Evolutionary conservation across 2,329 filamentous ascomycete genomes (phyloP).

Genomic region (Hypomyces rosellus): DNA sequence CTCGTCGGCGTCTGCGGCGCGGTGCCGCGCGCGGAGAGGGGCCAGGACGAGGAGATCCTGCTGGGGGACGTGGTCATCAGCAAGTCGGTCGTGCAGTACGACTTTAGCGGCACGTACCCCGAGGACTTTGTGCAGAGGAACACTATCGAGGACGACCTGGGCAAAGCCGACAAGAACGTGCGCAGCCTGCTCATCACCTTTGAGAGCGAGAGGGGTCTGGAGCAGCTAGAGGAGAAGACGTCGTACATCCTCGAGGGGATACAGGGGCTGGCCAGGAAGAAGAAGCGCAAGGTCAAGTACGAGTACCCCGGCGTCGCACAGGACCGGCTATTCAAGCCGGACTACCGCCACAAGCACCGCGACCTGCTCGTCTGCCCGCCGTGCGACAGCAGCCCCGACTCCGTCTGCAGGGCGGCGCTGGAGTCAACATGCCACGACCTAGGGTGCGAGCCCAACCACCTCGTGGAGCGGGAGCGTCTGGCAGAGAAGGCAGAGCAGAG

Average conservation of each 20-base stretch:
- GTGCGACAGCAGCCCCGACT: neutral
- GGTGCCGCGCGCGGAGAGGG: constrained; percentile 16
- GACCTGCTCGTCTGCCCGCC: neutral
- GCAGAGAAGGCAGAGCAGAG: too few species aligned
- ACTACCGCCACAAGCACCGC: constrained; percentile 28
- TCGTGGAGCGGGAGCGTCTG: constrained; percentile 25
- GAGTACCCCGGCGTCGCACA: constrained; percentile 20
- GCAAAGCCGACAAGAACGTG: constrained; percentile 21
- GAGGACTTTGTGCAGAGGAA: constrained; percentile 20
- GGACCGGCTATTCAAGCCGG: constrained; percentile 25
- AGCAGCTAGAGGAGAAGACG: constrained; percentile 6
- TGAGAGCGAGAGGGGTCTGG: constrained; percentile 11
- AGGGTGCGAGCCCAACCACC: constrained; percentile 12
- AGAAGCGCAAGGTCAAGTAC: constrained; percentile 13
- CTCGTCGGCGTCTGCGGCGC: constrained; percentile 35
- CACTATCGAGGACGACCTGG: constrained; percentile 19
- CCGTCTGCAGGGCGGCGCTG: constrained; percentile 11
- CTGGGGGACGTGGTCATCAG: constrained; percentile 29
- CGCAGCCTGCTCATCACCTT: constrained; percentile 20
- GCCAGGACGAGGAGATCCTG: constrained; percentile 15
- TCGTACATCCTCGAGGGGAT: constrained; percentile 10
- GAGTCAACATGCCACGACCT: constrained; percentile 10
- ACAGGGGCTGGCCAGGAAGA: constrained; percentile 1
- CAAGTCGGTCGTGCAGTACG: constrained; percentile 23
- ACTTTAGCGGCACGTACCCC: constrained; percentile 21